Percentiles rank a stretch among this genome's conserved stretches.
Evolutionary conservation across 352 stramenopile genomes (phyloP).

Genomic region (Plasmopara muralis): DNA sequence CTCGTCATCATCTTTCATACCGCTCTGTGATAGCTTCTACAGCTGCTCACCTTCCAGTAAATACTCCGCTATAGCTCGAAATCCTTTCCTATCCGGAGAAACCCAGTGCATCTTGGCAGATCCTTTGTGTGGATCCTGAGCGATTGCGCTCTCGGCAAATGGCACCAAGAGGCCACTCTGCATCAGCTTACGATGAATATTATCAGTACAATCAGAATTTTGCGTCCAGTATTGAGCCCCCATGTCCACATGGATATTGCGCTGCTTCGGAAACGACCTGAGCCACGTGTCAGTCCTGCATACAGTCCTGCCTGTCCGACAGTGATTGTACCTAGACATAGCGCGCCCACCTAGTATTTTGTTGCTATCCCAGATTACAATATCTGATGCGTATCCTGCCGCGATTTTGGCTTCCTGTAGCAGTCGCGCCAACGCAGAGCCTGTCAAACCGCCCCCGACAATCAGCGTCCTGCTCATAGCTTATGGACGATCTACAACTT

Average conservation of each 20-base stretch:
- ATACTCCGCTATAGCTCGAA: slow-evolving; percentile 47
- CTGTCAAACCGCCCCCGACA: slow-evolving; percentile 56
- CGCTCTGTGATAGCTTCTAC: background rate
- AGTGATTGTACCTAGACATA: slow-evolving; percentile 43
- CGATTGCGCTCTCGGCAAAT: slow-evolving; percentile 46
- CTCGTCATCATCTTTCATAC: too few relatives aligned
- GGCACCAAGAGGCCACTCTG: slow-evolving; percentile 27
- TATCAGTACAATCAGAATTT: slow-evolving; percentile 40
- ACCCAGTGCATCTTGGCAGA: slow-evolving; percentile 32
- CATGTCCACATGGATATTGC: slow-evolving; percentile 50
- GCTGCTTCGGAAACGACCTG: slow-evolving; percentile 54
- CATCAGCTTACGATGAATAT: slow-evolving; percentile 36
- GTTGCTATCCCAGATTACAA: slow-evolving; percentile 68
- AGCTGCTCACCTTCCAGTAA: slow-evolving; percentile 32
- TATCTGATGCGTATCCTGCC: slow-evolving; percentile 23
- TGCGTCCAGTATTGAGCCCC: slow-evolving; percentile 65
- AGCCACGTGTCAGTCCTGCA: slow-evolving; percentile 5
- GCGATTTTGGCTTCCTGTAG: slow-evolving; percentile 40
- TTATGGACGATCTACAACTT: background rate
- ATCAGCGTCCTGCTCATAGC: slow-evolving; percentile 39
- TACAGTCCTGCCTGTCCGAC: slow-evolving; percentile 1
- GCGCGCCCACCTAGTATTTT: slow-evolving; percentile 57
- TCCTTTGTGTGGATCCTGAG: slow-evolving; percentile 36
- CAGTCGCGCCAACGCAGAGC: slow-evolving; percentile 41
- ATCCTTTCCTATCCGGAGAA: slow-evolving; percentile 34